Percentiles rank a stretch among this genome's conserved stretches.
Evolutionary conservation across 2,329 filamentous ascomycete species (phyloP).

Genomic region (Cucurbitaria berberidis): DNA sequence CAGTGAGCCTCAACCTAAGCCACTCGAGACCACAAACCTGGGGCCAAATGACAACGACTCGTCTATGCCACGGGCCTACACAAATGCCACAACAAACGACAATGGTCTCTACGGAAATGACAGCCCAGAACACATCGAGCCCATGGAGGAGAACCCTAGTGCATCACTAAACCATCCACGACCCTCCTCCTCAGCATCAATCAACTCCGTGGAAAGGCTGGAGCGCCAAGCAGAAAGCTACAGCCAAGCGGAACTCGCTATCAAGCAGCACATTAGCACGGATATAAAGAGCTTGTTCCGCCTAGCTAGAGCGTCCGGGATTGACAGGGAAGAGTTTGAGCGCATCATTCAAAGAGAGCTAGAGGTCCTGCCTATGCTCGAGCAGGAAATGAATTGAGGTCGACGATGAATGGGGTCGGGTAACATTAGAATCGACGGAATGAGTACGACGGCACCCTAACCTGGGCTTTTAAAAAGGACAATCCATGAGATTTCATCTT

Average conservation of each 20-base stretch:
- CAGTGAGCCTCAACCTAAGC: conserved; percentile 53
- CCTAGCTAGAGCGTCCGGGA: conserved; percentile 72
- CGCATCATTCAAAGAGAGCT: conserved; percentile 73
- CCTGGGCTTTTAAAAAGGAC: neutral
- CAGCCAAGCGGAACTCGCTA: conserved; percentile 71
- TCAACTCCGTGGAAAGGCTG: conserved; percentile 62
- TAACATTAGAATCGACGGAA: no score
- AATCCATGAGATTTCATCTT: neutral
- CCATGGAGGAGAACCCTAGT: conserved; percentile 26
- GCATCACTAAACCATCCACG: conserved; percentile 42
- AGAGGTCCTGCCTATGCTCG: conserved; percentile 71
- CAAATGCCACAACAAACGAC: conserved; percentile 8
- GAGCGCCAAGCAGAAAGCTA: conserved; percentile 63
- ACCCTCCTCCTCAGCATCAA: conserved; percentile 51
- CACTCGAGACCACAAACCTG: conserved; percentile 48
- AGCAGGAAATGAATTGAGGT: conserved; percentile 56
- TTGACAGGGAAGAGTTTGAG: conserved; percentile 77
- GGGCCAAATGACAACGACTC: conserved; percentile 41
- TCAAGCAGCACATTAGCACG: conserved; percentile 79
- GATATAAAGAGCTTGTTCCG: conserved; percentile 79
- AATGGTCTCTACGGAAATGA: conserved; percentile 13
- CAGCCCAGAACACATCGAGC: conserved; percentile 31
- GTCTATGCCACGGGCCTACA: conserved; percentile 34
- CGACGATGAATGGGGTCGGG: neutral
- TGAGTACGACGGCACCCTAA: neutral